phyloP scores from a whole-genome alignment of 257 asterid genomes.

The Lavandula angustifolia region DNA sequence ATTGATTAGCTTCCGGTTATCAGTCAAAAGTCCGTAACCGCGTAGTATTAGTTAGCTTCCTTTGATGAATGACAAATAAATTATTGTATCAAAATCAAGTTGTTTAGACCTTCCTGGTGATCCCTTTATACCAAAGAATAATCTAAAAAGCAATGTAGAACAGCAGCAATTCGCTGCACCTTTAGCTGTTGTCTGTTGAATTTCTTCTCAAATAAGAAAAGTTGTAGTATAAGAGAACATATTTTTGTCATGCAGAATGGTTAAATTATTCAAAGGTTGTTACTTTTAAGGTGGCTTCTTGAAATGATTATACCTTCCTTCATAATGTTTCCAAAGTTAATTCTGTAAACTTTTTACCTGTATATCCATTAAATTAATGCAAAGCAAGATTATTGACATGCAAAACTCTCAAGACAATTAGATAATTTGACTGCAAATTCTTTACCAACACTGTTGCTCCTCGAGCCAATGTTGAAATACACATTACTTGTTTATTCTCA shows the following conservation, averaged over 20 bases:
- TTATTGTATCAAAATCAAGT: too few species aligned
- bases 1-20: too few species aligned
- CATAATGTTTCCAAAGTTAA: constrained; percentile 13
- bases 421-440: too few species aligned
- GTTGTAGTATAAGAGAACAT: not conserved
- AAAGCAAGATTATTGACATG: constrained; percentile 6
- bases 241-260: constrained; percentile 1
- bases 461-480: constrained; percentile 19
- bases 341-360: not conserved
- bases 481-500: not conserved
- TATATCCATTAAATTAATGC: not conserved
- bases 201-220: constrained; percentile 11
- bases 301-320: constrained; percentile 25
- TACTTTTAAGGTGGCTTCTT: constrained; percentile 33
- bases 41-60: too few species aligned
- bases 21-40: too few species aligned
- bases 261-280: not conserved
- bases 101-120: constrained; percentile 22
- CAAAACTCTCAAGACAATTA: not conserved
- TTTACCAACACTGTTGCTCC: not conserved
- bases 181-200: constrained; percentile 13
- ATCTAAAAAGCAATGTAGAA: not conserved
- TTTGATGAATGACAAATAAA: too few species aligned
- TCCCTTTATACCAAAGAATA: constrained; percentile 9
- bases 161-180: too few species aligned